phyloP scores from a whole-genome alignment of 2,329 filamentous ascomycete genomes.

The Aureobasidium sp. region DNA sequence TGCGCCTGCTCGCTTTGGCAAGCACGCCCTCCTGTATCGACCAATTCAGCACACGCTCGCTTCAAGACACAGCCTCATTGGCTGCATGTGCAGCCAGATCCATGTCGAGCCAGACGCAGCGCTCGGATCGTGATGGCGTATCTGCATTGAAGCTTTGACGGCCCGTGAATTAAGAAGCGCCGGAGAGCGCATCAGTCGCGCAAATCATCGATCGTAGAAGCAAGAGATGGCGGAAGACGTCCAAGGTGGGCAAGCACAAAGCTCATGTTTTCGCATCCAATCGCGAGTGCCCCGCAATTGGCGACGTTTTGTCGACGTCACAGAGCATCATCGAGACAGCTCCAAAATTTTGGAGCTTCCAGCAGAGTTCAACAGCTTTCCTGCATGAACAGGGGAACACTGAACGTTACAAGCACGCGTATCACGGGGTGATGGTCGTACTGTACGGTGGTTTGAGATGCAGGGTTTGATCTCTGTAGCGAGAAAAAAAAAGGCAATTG shows the following conservation, averaged over 20 bases:
- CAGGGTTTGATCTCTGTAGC: neutral
- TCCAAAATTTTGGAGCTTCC: neutral
- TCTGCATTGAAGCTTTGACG: slow-evolving; percentile 5
- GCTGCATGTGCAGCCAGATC: neutral
- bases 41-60: neutral
- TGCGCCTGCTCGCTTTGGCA: neutral
- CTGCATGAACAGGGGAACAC: neutral
- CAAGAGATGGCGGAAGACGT: neutral
- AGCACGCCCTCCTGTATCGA: neutral
- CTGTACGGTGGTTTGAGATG: neutral
- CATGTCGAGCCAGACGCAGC: neutral
- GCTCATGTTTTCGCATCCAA: neutral
- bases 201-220: slow-evolving; percentile 2
- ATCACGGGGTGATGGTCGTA: neutral
- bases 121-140: neutral
- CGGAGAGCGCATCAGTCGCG: neutral
- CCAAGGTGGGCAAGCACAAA: neutral
- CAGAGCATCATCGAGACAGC: neutral
- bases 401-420: neutral
- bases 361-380: neutral
- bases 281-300: neutral
- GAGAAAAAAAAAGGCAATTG: neutral
- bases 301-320: neutral
- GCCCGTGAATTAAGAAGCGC: slow-evolving; percentile 4
- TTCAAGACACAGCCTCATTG: neutral